Conservation (phyloP, 2,329 filamentous ascomycete species). For the Cryphonectria naterciae region DNA sequence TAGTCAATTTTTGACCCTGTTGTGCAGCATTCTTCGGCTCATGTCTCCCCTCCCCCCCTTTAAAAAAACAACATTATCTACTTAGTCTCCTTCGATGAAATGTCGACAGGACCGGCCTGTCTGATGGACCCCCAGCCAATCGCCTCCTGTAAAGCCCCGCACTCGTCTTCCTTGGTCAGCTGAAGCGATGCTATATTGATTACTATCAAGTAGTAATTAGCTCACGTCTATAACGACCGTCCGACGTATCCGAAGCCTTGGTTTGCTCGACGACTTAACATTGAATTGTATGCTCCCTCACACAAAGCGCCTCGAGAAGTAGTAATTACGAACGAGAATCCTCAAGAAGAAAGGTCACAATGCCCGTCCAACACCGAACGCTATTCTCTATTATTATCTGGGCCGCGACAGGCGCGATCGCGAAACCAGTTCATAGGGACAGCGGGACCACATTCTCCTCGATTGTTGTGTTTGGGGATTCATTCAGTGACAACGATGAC, state of each 20-base stretch:
- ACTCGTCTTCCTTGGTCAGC: too few species aligned
- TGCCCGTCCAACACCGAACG: background rate
- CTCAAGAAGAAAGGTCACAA: background rate
- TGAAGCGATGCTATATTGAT: too few species aligned
- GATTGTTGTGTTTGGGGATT: conserved; percentile 12
- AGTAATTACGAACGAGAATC: too few species aligned
- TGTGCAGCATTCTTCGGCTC: background rate
- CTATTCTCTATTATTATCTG: background rate
- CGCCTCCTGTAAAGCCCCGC: background rate
- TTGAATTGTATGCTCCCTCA: background rate
- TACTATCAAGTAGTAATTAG: too few species aligned
- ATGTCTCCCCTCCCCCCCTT: background rate
- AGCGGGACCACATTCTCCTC: conserved; percentile 6
- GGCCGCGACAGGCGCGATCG: background rate
- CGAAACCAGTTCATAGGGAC: background rate
- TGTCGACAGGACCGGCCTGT: background rate
- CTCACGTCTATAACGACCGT: too few species aligned
- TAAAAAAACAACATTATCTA: background rate
- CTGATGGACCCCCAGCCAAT: background rate
- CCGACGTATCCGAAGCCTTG: too few species aligned
- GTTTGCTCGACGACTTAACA: background rate
- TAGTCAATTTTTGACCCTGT: background rate
- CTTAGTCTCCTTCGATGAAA: background rate
- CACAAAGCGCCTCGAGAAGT: background rate
- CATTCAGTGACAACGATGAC: conserved; percentile 11